Conservation (phyloP, 371 early-diverging fungal species). For the Entomophthora muscae region DNA sequence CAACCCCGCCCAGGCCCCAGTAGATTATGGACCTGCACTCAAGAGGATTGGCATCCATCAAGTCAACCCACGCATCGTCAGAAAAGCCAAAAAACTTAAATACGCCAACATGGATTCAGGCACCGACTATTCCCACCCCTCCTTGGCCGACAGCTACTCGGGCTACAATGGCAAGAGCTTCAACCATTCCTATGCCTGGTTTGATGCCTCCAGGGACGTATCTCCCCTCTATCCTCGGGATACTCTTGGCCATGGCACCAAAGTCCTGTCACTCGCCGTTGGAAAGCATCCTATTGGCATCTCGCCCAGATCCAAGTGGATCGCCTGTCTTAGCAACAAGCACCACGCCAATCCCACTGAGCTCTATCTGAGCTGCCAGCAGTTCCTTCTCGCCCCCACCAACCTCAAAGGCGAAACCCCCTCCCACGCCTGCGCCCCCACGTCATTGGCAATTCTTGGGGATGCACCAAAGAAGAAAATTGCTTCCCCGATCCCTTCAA, state of each 20-base stretch:
- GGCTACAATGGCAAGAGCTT: neutral
- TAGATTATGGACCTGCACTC: no score
- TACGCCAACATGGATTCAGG: neutral
- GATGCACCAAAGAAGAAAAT: neutral
- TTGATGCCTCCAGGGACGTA: neutral
- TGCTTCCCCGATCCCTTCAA: neutral
- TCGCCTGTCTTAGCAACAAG: neutral
- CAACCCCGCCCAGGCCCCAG: no score
- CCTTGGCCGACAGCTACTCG: neutral
- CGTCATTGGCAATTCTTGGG: neutral
- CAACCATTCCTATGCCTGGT: neutral
- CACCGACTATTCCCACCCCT: neutral
- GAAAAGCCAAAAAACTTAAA: neutral
- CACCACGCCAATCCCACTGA: neutral
- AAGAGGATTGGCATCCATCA: neutral
- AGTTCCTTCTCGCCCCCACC: neutral
- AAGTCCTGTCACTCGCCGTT: neutral
- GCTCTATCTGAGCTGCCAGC: no score
- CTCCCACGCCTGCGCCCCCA: neutral
- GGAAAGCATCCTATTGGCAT: neutral
- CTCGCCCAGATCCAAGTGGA: constrained; percentile 2
- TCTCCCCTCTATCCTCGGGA: neutral
- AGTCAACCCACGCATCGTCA: neutral
- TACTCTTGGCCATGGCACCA: neutral
- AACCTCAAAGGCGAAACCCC: neutral